Base-by-base conservation (phyloP, 139 green algal species). In the Coelastrella sp. region DNA sequence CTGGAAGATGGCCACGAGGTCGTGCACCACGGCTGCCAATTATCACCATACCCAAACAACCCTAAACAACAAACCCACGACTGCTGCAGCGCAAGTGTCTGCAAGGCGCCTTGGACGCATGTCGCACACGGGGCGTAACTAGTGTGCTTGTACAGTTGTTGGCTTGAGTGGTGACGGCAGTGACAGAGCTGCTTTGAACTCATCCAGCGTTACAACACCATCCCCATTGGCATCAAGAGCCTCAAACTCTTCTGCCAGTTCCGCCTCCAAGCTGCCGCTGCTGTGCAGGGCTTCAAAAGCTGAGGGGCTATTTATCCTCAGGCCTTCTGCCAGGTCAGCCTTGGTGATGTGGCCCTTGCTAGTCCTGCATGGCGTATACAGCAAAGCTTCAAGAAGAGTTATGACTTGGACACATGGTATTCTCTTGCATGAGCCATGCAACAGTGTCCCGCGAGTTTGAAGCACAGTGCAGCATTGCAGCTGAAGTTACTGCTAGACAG, bases 101-200 rank as follows among this genome's bases (percentile, higher is more conserved):
- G 32, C 32, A 47, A 47, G 32, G 32, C 32, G 32, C 32, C 32
- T 47, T 47, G 32, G 32, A 80, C 16, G 11, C n/a, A 32, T 47
- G 7, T 10, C 61, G 3, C 10, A 71, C 11, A 10, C 61, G 10
- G 8, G 61, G 8, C 0, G 17, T 6, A 8, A 5, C 6, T 76
- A 76, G 17, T 76, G 68, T 76, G 68, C 68, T 32, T 22, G n/a
- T 8, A 57, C 74, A 59, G 74, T 8, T 23, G 20, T 17, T 7
- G 7, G 8, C 14, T 80, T 23, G 57, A 17, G 22, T 59, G 22
- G n/a, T 57, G 22, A 22, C 5, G 74, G 74, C 7, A 80, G 8
- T n/a, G 83, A 88, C 87, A 95, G 71, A n/a, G 91, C 92, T 14
- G 90, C 75, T n/a, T 88, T 83, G 79, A 93, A 95, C 81, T 95